Evolutionary conservation across 106 monocot species (phyloP), one percentile per base, ranked within the genome.

Genomic region (Dendrobium chrysotoxum): DNA sequence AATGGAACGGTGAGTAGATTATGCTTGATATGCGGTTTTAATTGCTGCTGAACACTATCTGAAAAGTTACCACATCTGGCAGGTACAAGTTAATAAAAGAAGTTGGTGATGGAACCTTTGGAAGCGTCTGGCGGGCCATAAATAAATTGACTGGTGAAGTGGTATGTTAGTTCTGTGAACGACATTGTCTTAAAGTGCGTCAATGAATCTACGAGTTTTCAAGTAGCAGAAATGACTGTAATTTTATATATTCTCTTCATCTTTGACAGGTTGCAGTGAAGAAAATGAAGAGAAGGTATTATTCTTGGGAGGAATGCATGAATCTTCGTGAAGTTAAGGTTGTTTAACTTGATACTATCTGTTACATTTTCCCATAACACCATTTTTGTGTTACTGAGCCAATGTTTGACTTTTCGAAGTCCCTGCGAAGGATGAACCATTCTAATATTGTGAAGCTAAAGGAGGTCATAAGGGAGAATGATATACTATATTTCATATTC

Each of bases 241-340:
- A 13, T 12, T 74, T 74, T 26, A 20, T 11, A 65, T 8, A 5
- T 77, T 83, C 31, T 47, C n/a, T 40, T n/a, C n/a, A 13, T 55
- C 1, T 72, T 78, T 80, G 77, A 79, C 75, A 99, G 99, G 99
- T 99, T 84, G 99, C 99, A 83, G 88, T 95, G 41, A 99, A 99
- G 83, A 95, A 99, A 89, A 91, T 99, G 95, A 99, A 95, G 86
- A 99, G 81, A 74, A 95, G 91, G 35, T 99, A 99, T 77, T 95
- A 90, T 80, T 87, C 99, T 21, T 99, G 99, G 99, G 99, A 99
- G 64, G 95, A 99, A 79, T 99, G 99, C 84, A 88, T 93, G 76
- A 99, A 85, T 83, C 90, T 99, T 8, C 91, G 95, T 76, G 99
- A 99, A 93, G 95, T 99, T 74, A 99, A 99, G 95, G 99, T 99